Evolutionary conservation across 2,329 filamentous ascomycete species (phyloP), one percentile per base, ranked within the genome.

Genomic region (Colletotrichum sp.): DNA sequence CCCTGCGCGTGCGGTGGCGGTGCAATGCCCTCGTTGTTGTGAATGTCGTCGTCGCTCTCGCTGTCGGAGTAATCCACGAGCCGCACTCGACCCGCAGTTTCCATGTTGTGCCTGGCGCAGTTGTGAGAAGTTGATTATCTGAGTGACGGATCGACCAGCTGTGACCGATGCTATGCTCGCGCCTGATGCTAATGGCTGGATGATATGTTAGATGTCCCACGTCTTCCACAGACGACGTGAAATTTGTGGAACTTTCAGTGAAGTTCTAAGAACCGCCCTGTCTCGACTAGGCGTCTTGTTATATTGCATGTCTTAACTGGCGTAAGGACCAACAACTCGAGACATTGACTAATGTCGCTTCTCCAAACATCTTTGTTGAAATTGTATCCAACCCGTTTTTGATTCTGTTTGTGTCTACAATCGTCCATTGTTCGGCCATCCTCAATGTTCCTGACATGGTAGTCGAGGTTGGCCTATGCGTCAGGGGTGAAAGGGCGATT

Each of bases 51-150:
- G 9, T 63, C 68, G 13, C 39, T 55, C 8, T 64, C 68, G 28
- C 59, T 64, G 59, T 65, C 68, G 59, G 68, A 71, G 59, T 71
- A 71, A 9, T 36, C 59, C 4, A 71, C 68, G 2, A 65, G 66
- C 12, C 49, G 28, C 10, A 52, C 44, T 0, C 44, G 44, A 1
- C 0, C 0, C n/a, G n/a, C 10, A 1, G 6, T 8, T 3, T 8
- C 4, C 44, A 52, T 52, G 4, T 13, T 13, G n/a, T 9, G 16
- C 5, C 18, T 21, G 44, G 44, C 44, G n/a, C n/a, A 8, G 30
- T 63, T 63, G 59, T 15, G 3, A 16, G 18, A 52, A 9, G 8
- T 63, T 63, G 59, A 12, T 63, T 32, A 26, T 24, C 5, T n/a
- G 12, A 9, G 6, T 13, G 12, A 8, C 8, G 6, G 1, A 4